phyloP scores from a whole-genome alignment of 768 basidiomycete genomes.

The Naganishia vaughanmartiniae region DNA sequence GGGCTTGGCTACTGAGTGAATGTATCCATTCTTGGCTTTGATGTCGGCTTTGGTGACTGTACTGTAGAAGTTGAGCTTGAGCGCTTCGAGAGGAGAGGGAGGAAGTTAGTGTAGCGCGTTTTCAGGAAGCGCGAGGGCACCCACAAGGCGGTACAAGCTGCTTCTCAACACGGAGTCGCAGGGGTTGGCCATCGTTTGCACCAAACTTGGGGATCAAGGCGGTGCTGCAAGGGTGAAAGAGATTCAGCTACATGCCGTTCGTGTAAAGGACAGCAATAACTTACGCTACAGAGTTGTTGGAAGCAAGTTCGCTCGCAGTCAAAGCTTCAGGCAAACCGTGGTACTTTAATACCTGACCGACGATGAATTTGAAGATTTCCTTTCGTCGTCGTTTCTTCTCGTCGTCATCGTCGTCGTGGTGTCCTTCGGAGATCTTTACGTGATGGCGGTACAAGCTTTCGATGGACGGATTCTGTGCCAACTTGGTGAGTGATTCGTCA shows the following conservation, averaged over 20 bases:
- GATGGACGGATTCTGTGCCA: constrained; percentile 11
- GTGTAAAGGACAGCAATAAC: not conserved
- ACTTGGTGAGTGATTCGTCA: constrained; percentile 6
- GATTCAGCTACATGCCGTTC: constrained; percentile 55
- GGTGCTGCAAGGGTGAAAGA: constrained; percentile 31
- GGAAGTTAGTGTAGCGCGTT: constrained; percentile 30
- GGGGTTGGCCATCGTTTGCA: constrained; percentile 43
- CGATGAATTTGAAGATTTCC: constrained; percentile 61
- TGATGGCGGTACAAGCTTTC: constrained; percentile 47
- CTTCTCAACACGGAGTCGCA: constrained; percentile 47
- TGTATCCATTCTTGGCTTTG: constrained; percentile 58
- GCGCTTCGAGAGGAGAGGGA: constrained; percentile 31
- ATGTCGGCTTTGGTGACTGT: constrained; percentile 54
- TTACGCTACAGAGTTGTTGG: constrained; percentile 59
- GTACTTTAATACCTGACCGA: constrained; percentile 61
- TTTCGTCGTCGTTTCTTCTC: constrained; percentile 55
- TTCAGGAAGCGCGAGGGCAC: constrained; percentile 13
- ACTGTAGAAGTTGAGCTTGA: constrained; percentile 59
- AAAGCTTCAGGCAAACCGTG: constrained; percentile 58
- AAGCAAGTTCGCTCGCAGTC: constrained; percentile 54
- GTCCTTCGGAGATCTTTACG: constrained; percentile 50
- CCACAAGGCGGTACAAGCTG: constrained; percentile 47
- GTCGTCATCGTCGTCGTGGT: constrained; percentile 46
- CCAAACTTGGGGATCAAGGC: constrained; percentile 48
- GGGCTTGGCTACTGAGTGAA: constrained; percentile 62